Base-by-base conservation (phyloP, 78 protist genomes). In the Pelomyxa schiedti region DNA sequence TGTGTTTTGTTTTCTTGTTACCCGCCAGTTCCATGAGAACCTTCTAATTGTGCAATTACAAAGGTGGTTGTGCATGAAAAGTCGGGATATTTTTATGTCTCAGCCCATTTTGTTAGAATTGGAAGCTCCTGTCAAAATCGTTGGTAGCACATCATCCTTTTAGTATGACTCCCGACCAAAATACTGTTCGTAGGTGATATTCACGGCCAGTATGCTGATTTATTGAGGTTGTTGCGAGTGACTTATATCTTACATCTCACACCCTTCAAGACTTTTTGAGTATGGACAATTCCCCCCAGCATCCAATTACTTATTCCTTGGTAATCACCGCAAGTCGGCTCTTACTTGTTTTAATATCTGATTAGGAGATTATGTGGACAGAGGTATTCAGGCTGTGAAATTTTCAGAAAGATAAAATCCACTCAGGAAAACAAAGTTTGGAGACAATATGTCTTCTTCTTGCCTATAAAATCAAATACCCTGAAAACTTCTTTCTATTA, bases 271-370 rank as follows among this genome's bases (percentile, higher is more conserved):
- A n/a, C n/a, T n/a, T n/a, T 98, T 98, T 67, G 99, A 96, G 66
- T 86, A 94, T 72, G 98, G 99, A 36, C 98, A 97, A 47, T 96
- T 97, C 72, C 99, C 99, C 16, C 99, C 99, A 28, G 98, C 95
- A n/a, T 38, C 97, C 0, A 97, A 96, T 78, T 98, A 98, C 73
- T 89, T 98, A 30, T 98, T 98, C 87, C 93, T 98, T 30, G 89
- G 99, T 0, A 98, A 97, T 75, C 96, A 97, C 79, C n/a, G n/a
- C n/a, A n/a, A n/a, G n/a, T n/a, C n/a, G n/a, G n/a, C n/a, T n/a
- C n/a, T n/a, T n/a, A n/a, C n/a, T n/a, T n/a, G n/a, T n/a, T n/a
- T n/a, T n/a, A n/a, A n/a, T n/a, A n/a, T n/a, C n/a, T n/a, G n/a
- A n/a, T n/a, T n/a, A n/a, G n/a, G n/a, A n/a, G n/a, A n/a, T n/a